phyloP scores from a whole-genome alignment of 2,329 filamentous ascomycete genomes.

The Apiospora sp. region DNA sequence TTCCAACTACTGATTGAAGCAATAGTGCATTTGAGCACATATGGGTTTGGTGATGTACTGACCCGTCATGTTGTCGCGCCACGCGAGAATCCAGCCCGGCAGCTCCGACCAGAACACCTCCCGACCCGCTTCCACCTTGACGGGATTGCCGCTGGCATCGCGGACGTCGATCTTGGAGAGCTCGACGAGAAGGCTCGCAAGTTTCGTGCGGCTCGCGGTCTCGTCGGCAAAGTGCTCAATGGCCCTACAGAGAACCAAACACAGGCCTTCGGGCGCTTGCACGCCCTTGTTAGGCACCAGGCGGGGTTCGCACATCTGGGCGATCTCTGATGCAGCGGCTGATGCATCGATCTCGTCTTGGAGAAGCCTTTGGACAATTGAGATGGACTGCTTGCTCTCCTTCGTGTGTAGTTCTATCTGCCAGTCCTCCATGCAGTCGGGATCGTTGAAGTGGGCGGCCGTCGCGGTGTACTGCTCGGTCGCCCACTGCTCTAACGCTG shows the following conservation, averaged over 20 bases:
- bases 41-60: neutral
- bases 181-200: neutral
- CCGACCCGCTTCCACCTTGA: neutral
- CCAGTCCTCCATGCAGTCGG: neutral
- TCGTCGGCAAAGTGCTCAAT: constrained; percentile 11
- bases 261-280: neutral
- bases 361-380: neutral
- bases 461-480: neutral
- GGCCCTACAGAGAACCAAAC: neutral
- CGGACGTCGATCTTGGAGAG: constrained; percentile 5
- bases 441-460: neutral
- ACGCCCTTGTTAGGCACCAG: neutral
- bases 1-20: no score
- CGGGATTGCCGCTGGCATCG: neutral
- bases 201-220: neutral
- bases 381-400: neutral
- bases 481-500: neutral
- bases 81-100: constrained; percentile 1
- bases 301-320: neutral
- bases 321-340: neutral
- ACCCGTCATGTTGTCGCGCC: neutral
- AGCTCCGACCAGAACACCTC: neutral
- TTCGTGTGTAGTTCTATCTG: neutral
- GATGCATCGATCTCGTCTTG: neutral
- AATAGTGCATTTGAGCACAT: no score